phyloP scores from a whole-genome alignment of 164 flowering plant species.

The Brasenia schreberi region DNA sequence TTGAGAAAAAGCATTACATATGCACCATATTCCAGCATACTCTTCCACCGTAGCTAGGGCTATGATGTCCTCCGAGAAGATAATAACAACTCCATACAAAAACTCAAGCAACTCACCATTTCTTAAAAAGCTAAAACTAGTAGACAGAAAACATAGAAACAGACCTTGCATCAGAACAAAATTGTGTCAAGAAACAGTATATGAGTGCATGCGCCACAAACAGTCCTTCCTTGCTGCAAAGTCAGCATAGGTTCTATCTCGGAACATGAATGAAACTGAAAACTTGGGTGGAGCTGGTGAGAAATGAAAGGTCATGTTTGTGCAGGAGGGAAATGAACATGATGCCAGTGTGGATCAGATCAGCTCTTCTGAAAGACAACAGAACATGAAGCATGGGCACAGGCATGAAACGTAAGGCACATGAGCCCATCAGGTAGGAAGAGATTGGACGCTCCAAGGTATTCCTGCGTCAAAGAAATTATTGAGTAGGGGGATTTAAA shows the following conservation, averaged over 20 bases:
- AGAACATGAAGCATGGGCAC: constrained; percentile 2
- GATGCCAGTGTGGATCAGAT: constrained; percentile 2
- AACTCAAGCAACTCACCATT: constrained; percentile 33
- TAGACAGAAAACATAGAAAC: constrained; percentile 50
- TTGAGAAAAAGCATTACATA: neutral
- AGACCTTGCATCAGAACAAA: constrained; percentile 78
- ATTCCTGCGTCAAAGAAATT: constrained; percentile 96
- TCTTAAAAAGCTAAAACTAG: constrained; percentile 41
- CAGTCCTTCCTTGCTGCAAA: neutral
- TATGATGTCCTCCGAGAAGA: constrained; percentile 9
- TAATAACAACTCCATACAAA: constrained; percentile 6
- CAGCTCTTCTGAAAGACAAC: constrained; percentile 1
- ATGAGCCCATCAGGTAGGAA: constrained; percentile 3
- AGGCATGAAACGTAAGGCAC: constrained; percentile 1
- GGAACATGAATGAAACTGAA: constrained; percentile 1
- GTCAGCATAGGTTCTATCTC: neutral
- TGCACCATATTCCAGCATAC: no score
- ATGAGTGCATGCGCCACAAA: constrained; percentile 26
- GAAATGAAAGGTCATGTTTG: constrained; percentile 9
- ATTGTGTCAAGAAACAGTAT: constrained; percentile 71
- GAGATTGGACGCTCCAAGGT: constrained; percentile 4
- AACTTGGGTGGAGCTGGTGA: constrained; percentile 1
- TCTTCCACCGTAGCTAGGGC: no score
- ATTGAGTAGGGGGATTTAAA: constrained; percentile 63
- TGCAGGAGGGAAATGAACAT: neutral